Base-by-base conservation (phyloP, 2,329 filamentous ascomycete species). In the Mycosphaerelloides madeirae region DNA sequence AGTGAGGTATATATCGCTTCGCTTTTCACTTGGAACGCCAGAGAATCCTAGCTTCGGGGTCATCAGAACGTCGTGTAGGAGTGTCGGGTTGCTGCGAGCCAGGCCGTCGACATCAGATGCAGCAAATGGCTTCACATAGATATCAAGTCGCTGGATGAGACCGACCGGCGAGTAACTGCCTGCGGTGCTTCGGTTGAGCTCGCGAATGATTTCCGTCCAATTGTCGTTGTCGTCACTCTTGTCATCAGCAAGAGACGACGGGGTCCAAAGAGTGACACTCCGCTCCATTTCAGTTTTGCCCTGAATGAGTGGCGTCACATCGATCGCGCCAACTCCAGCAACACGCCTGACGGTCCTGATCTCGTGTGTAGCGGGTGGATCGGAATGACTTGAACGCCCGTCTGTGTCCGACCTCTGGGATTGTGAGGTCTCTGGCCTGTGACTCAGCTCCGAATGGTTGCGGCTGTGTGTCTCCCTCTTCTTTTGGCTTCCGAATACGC, bases 1-100 rank as follows among this genome's bases (percentile, higher is more conserved):
- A 0, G 89, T 96, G 34, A 98, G 68, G 63, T 98, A 98, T 39
- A 98, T 97, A 64, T 98, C 94, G 9, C 89, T 96, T 57, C 94
- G 78, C 13, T 85, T 77, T 62, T 88, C 90, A 0, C 85, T 89
- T 0, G 93, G 91, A 1, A 90, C 90, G 11, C 90, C 90, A 3
- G 91, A 87, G 64, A 98, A 97, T 2, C 90, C 93, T 65, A 97
- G 90, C 64, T 93, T 93, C 58, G 77, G 84, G 0, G 90, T 95
- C 64, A 85, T 85, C 45, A 77, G 76, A 48, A 97, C 79, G 40
- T 85, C 83, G 39, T 94, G 84, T 12, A 98, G 79, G 12, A 94
- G 70, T 0, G 91, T 97, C 0, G 93, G 93, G 3, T 88, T 95
- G 37, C 84, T 81, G 59, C 85, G 87, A 60, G 97, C 85, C 31